phyloP scores from a whole-genome alignment of 108 stramenopile species.

The Discostella stelligeroides region DNA sequence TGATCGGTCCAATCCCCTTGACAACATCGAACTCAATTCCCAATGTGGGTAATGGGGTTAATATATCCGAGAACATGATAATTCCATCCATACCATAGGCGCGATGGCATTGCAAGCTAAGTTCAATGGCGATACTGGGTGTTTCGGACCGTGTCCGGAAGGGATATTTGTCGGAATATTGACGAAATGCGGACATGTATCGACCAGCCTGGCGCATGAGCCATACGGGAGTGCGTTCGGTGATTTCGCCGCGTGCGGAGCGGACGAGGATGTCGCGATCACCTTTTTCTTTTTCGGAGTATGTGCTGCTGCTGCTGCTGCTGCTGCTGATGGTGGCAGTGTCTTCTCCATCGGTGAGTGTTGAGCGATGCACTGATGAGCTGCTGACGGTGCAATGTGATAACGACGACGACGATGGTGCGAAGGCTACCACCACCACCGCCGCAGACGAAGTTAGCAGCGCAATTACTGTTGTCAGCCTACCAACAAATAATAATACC shows the following conservation, averaged over 20 bases:
- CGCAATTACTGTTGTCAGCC: too few species aligned
- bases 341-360: too few species aligned
- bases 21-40: constrained; percentile 98
- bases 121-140: constrained; percentile 92
- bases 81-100: constrained; percentile 97
- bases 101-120: constrained; percentile 93
- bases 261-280: constrained; percentile 94
- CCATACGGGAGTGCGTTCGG: constrained; percentile 98
- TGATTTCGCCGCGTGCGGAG: constrained; percentile 92
- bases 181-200: constrained; percentile 98
- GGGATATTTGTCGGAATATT: constrained; percentile 90
- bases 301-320: constrained; percentile 15
- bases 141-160: constrained; percentile 96
- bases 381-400: too few species aligned
- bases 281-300: constrained; percentile 31
- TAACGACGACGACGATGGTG: too few species aligned
- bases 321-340: constrained; percentile 3
- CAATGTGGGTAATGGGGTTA: constrained; percentile 95
- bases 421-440: too few species aligned
- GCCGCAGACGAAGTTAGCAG: too few species aligned
- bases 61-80: constrained; percentile 99
- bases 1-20: constrained; percentile 92
- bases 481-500: too few species aligned
- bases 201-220: constrained; percentile 99
- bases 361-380: too few species aligned